Evolutionary conservation across 371 early-diverging fungal genomes (phyloP).

Genomic region (Entomophthora muscae): DNA sequence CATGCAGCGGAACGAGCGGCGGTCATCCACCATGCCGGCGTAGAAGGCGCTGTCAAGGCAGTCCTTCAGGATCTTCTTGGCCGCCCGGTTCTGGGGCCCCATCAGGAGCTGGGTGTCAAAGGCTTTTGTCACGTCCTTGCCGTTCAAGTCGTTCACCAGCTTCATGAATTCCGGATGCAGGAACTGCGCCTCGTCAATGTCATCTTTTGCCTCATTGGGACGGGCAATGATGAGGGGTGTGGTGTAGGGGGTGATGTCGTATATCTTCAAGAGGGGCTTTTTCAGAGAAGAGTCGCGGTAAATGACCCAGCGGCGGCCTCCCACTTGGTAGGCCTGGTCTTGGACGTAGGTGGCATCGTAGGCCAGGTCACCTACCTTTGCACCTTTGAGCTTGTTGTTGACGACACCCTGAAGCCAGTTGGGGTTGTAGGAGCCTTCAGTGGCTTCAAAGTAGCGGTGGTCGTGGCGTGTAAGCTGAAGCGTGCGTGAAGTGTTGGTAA

Average conservation of each 20-base stretch:
- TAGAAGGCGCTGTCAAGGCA: conserved; percentile 74
- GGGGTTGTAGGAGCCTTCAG: conserved; percentile 11
- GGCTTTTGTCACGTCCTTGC: not conserved
- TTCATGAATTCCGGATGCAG: not conserved
- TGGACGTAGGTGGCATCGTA: conserved; percentile 15
- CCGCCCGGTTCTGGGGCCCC: not conserved
- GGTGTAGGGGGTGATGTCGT: not conserved
- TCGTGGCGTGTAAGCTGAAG: conserved; percentile 27
- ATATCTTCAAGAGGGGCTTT: not conserved
- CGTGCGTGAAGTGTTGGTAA: conserved; percentile 25
- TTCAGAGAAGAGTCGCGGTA: not conserved
- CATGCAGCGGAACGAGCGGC: conserved; percentile 61
- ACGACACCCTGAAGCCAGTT: conserved; percentile 21
- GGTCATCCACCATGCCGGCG: conserved; percentile 71
- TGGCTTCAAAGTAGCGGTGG: conserved; percentile 20
- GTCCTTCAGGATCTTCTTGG: conserved; percentile 7
- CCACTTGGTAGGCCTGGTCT: not conserved
- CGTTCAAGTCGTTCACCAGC: not conserved
- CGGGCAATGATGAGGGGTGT: not conserved
- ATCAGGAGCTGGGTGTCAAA: not conserved
- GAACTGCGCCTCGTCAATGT: not conserved
- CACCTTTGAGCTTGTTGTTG: not conserved
- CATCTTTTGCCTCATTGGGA: not conserved
- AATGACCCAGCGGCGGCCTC: not conserved
- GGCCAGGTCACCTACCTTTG: conserved; percentile 42